Base-by-base conservation (phyloP, 2,329 filamentous ascomycete genomes). In the Penicillium sp. region DNA sequence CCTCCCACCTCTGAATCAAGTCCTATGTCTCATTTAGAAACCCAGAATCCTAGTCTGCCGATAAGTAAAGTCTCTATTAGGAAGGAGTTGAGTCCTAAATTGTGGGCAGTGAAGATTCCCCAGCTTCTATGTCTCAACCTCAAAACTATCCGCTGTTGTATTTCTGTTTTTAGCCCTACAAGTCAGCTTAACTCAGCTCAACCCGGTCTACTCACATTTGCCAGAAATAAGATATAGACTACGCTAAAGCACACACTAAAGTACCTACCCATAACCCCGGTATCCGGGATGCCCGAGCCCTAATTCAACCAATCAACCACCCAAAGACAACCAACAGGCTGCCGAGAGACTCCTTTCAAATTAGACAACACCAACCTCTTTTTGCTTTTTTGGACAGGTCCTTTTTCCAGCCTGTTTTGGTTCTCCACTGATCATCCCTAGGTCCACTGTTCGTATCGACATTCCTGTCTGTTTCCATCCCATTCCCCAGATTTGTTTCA, bases 401-500 rank as follows among this genome's bases (percentile, higher is more conserved):
- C 27, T 15, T 29, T 29, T 34, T 21, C 27, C 12, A 35, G 42
- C 38, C 16, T 21, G 23, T 15, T 49, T 50, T 23, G 6, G 1
- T 39, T 21, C 34, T 54, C 46, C 52, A 40, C 46, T 41, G 46
- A 51, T 46, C 34, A 39, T 37, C 38, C 49, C 23, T 21, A 27
- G 21, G 8, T 37, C 34, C 52, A 42, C 52, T 45, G 40, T 39
- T 50, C 23, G 39, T 40, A 27, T 29, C 32, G 38, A 51, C 40
- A 31, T 15, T 32, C 34, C 27, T 18, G 40, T 38, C 52, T 45
- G 46, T 50, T 54, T 21, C 32, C 46, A 50, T 45, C 35, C 40
- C 32, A n/a, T 57, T 55, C 55, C 57, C 59, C 52, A 31, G 50
- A 50, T 50, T 52, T 47, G 48, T 53, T 49, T 50, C 42, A 46